Conservation (phyloP, 495 filamentous ascomycete species). For the Jackrogersella multiformis region DNA sequence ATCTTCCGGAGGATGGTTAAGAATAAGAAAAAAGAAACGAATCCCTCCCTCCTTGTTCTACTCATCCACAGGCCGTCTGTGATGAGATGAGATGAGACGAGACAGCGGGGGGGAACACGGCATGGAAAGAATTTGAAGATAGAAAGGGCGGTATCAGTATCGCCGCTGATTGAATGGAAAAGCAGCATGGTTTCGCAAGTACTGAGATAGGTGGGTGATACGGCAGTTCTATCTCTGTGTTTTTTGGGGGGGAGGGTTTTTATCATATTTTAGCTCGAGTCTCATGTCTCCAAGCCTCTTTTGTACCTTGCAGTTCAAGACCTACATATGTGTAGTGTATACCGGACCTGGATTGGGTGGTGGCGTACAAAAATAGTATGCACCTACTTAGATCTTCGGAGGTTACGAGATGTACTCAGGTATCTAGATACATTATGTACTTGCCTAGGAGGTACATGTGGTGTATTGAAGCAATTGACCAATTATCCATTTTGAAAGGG, state of each 20-base stretch:
- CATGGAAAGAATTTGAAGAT: not conserved
- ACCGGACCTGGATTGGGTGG: not conserved
- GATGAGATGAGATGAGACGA: not conserved
- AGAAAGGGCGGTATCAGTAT: slow-evolving; percentile 8
- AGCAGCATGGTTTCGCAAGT: not conserved
- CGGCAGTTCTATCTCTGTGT: slow-evolving; percentile 7
- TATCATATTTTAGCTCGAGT: not conserved
- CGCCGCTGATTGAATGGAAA: slow-evolving; percentile 3
- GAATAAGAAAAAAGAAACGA: slow-evolving; percentile 7
- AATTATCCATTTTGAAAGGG: too few species aligned
- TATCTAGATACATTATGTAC: too few species aligned
- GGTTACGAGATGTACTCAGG: too few species aligned
- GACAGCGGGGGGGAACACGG: not conserved
- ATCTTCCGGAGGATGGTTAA: not conserved
- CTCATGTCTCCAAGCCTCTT: not conserved
- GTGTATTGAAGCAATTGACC: too few species aligned
- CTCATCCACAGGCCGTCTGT: too few species aligned
- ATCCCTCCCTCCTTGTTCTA: not conserved
- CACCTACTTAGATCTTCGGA: too few species aligned
- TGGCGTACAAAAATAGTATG: too few species aligned
- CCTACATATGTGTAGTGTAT: not conserved
- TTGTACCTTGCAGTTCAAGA: slow-evolving; percentile 21
- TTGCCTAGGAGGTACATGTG: too few species aligned
- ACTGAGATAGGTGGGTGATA: slow-evolving; percentile 5
- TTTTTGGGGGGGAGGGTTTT: too few species aligned